Base-by-base conservation (phyloP, 176 grass and related monocot species). In the Oryza rufipogon region DNA sequence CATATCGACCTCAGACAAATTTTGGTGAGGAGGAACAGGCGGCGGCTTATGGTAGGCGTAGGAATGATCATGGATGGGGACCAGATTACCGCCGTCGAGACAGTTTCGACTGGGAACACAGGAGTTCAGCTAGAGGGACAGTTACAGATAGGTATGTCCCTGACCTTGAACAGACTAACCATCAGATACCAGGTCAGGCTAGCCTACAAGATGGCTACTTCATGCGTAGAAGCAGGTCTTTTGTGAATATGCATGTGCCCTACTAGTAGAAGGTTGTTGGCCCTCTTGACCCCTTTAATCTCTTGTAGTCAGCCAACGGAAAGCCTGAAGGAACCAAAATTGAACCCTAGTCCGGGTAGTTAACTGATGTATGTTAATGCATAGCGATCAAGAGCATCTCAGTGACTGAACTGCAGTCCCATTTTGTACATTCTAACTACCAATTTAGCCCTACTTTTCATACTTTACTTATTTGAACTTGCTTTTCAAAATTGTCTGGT, bases 111-210 rank as follows among this genome's bases (percentile, higher is more conserved):
- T 9, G 3, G 33, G 49, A 80, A 64, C 23, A 26, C 20, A 7
- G 11, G 22, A 26, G 23, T 68, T 64, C 7, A 45, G 68, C 49
- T 69, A 8, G 36, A 11, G 49, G 20, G 9, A 76, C 79, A 13
- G 79, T 82, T 70, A 87, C 49, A 5, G 49, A 82, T n/a, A 60
- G 17, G 64, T 82, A 87, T 69, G 19, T 2, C 32, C 71, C 64
- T 32, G 61, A 0, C 23, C 91, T 91, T 22, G 87, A 93, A 38
- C 64, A 78, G 70, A 90, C 82, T 11, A 97, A 93, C 71, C 80
- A 72, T 86, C 42, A 32, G 41, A 11, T 28, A 30, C 74, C 80
- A 36, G 33, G 63, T 33, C 69, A 41, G 17, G 47, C 66, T 69
- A 68, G 46, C 67, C 32, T 41, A 33, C 73, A 51, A 81, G 71